Evolutionary conservation across 352 stramenopile genomes (phyloP).

Genomic region (Pythium sp.): DNA sequence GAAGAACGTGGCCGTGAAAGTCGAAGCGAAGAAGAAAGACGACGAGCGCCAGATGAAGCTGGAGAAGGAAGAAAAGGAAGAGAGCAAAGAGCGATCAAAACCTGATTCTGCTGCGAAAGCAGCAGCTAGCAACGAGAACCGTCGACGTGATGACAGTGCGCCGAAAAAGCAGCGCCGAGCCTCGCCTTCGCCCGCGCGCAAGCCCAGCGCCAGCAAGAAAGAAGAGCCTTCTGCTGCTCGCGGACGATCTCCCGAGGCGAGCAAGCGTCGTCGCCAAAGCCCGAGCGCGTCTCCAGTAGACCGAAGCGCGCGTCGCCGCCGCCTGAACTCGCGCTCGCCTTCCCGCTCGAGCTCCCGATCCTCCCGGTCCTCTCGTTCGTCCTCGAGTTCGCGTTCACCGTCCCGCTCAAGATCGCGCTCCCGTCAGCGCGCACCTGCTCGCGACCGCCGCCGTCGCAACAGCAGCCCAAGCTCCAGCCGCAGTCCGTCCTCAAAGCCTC

Average conservation of each 20-base stretch:
- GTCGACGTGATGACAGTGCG: not conserved
- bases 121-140: not conserved
- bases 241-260: constrained; percentile 3
- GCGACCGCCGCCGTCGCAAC: constrained; percentile 18
- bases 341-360: constrained; percentile 8
- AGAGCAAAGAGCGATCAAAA: not conserved
- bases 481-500: constrained; percentile 20
- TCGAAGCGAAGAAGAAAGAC: constrained; percentile 6
- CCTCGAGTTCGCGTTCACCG: constrained; percentile 33
- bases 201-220: constrained; percentile 8
- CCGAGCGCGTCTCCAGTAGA: constrained; percentile 22
- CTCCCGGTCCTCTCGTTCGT: constrained; percentile 12
- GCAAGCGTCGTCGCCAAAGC: constrained; percentile 25
- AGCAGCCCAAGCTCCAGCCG: constrained; percentile 29
- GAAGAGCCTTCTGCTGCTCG: constrained; percentile 7
- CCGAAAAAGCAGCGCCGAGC: constrained; percentile 10
- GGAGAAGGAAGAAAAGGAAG: not conserved
- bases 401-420: constrained; percentile 27
- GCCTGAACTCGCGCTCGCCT: constrained; percentile 21
- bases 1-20: constrained; percentile 5
- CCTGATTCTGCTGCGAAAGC: not conserved
- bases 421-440: constrained; percentile 20
- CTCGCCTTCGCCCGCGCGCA: constrained; percentile 2
- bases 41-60: constrained; percentile 2
- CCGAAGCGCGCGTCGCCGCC: constrained; percentile 23